Percentiles rank a stretch among this genome's conserved stretches.
These are phyloP conservation scores for Golubevia sp. DNA, from an alignment of 1,284 basidiomycete species.

Conservation along the genomic window DNA sequence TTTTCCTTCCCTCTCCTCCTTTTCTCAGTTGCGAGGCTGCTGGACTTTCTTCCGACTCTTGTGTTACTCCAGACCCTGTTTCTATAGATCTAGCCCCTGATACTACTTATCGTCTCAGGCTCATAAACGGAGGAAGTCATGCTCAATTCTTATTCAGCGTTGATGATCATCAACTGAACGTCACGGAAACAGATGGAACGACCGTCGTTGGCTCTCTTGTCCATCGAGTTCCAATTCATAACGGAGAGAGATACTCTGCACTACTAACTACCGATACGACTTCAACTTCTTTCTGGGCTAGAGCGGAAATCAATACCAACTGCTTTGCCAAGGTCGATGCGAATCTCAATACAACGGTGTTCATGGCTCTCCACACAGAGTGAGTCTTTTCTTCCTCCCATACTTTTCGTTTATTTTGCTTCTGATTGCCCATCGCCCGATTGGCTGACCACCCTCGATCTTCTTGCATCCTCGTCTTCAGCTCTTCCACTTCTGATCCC, in stretches of 20 bases:
- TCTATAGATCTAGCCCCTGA: conserved; percentile 24
- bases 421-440: no score
- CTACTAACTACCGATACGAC: conserved; percentile 23
- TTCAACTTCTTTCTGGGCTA: conserved; percentile 4
- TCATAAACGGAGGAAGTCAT: conserved; percentile 39
- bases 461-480: no score
- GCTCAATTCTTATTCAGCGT: conserved; percentile 30
- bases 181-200: conserved; percentile 19
- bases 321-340: not conserved
- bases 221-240: conserved; percentile 25
- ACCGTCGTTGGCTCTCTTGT: conserved; percentile 3
- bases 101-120: conserved; percentile 36
- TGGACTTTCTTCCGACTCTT: not conserved
- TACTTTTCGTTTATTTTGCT: no score
- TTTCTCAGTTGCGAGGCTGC: not conserved
- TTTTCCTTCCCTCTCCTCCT: not conserved
- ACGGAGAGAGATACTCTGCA: conserved; percentile 34
- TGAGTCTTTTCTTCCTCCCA: no score
- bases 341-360: conserved; percentile 12
- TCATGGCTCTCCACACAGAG: conserved; percentile 1
- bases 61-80: not conserved
- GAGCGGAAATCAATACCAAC: not conserved
- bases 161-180: conserved; percentile 26
- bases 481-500: not conserved
- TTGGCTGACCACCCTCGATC: no score